Evolutionary conservation across 371 early-diverging fungal species (phyloP).

Genomic region (Amoeboaphelidium protococcarum): DNA sequence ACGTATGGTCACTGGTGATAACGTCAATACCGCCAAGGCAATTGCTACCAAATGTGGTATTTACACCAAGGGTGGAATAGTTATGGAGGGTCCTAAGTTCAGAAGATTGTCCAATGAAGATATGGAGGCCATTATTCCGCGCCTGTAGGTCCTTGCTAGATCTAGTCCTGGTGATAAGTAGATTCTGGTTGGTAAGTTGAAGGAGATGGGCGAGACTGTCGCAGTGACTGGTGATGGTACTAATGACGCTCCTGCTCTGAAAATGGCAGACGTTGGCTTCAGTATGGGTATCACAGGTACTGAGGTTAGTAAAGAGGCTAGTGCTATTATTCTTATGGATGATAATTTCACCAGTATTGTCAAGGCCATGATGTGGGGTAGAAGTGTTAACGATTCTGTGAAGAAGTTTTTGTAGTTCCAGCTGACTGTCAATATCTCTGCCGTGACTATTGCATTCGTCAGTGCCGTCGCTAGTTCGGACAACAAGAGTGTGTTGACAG

Average conservation of each 20-base stretch:
- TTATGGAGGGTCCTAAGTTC: constrained; percentile 39
- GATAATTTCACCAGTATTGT: constrained; percentile 52
- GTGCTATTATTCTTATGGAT: constrained; percentile 41
- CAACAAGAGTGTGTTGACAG: constrained; percentile 25
- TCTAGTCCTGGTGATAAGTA: constrained; percentile 48
- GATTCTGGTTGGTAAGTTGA: constrained; percentile 29
- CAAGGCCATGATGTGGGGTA: constrained; percentile 44
- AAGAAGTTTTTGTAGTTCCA: constrained; percentile 57
- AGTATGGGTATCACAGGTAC: constrained; percentile 56
- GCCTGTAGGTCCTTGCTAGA: constrained; percentile 37
- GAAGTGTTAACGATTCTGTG: constrained; percentile 46
- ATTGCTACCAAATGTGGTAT: constrained; percentile 44
- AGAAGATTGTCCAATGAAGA: constrained; percentile 22
- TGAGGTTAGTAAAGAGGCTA: constrained; percentile 54
- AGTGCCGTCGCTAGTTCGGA: constrained; percentile 21
- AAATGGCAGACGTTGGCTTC: constrained; percentile 50
- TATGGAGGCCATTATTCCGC: constrained; percentile 22
- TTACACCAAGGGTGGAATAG: constrained; percentile 22
- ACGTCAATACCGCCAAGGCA: constrained; percentile 35
- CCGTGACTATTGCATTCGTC: constrained; percentile 33
- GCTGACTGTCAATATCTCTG: constrained; percentile 42
- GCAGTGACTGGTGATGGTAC: constrained; percentile 62
- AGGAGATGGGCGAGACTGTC: constrained; percentile 26
- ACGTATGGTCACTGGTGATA: constrained; percentile 64
- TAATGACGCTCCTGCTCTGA: constrained; percentile 37